Evolutionary conservation across 768 basidiomycete species (phyloP).

Genomic region (Kwoniella sp.): DNA sequence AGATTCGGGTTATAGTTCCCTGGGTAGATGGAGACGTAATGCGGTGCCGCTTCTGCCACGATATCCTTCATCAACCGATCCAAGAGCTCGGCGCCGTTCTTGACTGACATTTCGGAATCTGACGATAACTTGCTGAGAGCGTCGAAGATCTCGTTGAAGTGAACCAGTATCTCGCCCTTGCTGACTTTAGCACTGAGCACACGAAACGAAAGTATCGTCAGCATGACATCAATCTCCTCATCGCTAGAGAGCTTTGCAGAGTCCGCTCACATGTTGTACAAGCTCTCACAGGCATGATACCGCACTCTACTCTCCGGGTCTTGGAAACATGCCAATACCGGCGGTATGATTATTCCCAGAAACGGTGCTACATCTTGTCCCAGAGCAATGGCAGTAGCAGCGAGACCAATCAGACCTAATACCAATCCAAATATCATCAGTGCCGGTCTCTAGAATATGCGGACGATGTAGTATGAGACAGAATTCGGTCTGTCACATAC

Average conservation of each 20-base stretch:
- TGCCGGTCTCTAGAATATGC: too few relatives aligned
- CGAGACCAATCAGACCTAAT: slow-evolving; percentile 80
- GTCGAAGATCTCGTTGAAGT: slow-evolving; percentile 98
- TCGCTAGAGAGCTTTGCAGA: too few relatives aligned
- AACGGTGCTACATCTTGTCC: slow-evolving; percentile 91
- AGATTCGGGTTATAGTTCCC: slow-evolving; percentile 35
- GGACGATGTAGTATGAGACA: too few relatives aligned
- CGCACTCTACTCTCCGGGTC: slow-evolving; percentile 90
- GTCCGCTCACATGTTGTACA: slow-evolving; percentile 83
- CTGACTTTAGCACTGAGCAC: slow-evolving; percentile 67
- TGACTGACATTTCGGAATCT: slow-evolving; percentile 92
- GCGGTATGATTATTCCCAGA: slow-evolving; percentile 88
- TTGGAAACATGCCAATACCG: slow-evolving; percentile 85
- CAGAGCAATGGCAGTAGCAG: slow-evolving; percentile 94
- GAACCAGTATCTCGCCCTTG: slow-evolving; percentile 92
- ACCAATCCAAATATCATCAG: background rate
- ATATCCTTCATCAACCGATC: slow-evolving; percentile 98
- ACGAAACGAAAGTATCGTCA: too few relatives aligned
- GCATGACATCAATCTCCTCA: too few relatives aligned
- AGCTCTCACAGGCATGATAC: slow-evolving; percentile 95
- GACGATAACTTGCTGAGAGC: slow-evolving; percentile 92
- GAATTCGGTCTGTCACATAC: slow-evolving; percentile 13
- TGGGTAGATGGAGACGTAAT: slow-evolving; percentile 82
- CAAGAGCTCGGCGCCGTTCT: slow-evolving; percentile 95
- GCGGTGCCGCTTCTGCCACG: slow-evolving; percentile 92